Percentiles rank a stretch among this genome's conserved stretches.
phyloP scores from a whole-genome alignment of 1,139 yeast species.

The Sugiyamaella sp. region DNA sequence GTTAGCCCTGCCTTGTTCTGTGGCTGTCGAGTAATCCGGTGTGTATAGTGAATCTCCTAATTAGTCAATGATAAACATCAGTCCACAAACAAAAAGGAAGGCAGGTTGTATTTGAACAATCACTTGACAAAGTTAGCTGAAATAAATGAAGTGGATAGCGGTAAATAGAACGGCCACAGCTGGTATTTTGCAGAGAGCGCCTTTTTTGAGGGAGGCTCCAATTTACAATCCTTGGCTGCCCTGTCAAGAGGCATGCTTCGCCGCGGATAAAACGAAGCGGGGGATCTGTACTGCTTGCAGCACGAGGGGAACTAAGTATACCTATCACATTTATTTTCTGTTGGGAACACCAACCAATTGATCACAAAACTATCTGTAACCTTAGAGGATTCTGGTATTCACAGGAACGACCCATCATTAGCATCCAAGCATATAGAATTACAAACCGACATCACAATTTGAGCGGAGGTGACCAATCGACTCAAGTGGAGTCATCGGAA shows the following conservation, averaged over 20 bases:
- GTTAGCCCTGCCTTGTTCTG: background rate
- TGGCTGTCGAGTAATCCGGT: background rate
- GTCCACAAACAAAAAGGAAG: conserved; percentile 5
- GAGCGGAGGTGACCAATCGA: too few species aligned
- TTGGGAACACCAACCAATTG: background rate
- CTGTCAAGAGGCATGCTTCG: background rate
- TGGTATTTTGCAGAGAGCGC: background rate
- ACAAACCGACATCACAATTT: too few species aligned
- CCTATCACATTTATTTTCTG: background rate
- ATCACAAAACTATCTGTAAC: background rate
- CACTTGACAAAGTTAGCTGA: background rate
- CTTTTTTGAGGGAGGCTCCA: background rate
- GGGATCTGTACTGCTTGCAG: conserved; percentile 9
- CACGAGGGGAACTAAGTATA: background rate
- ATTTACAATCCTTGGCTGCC: too few species aligned
- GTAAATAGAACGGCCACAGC: background rate
- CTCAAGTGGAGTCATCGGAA: too few species aligned
- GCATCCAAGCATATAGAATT: background rate
- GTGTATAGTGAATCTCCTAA: background rate
- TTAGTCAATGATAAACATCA: conserved; percentile 10
- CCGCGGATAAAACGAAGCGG: conserved; percentile 2
- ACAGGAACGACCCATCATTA: background rate
- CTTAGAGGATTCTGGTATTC: background rate
- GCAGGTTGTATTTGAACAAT: background rate
- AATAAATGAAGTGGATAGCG: background rate